Evolutionary conservation across 2,329 filamentous ascomycete genomes (phyloP), one percentile per base, ranked within the genome.

Genomic region (Colletotrichum musicola): DNA sequence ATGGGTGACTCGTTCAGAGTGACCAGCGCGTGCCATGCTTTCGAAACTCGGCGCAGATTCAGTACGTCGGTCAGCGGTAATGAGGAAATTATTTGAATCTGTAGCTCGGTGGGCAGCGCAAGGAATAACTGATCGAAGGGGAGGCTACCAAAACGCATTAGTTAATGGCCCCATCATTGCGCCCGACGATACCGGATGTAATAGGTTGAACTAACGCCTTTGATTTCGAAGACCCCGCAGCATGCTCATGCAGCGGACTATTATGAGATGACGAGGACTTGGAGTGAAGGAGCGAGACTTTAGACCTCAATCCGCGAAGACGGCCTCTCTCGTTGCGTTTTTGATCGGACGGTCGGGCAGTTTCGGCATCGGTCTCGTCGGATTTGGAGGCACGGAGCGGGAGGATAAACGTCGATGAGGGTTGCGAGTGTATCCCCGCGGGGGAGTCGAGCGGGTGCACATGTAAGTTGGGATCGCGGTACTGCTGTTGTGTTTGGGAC

Each of bases 61-160:
- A 91, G 81, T 16, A 91, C 81, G 68, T 90, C 88, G 38, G 86
- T 86, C 44, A 91, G 81, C 1, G 89, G 87, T 30, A 91, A 80
- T 1, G 84, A 84, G 3, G 87, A 84, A 57, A 91, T 85, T 71
- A 91, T 86, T 73, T 90, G 87, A 25, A 89, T 84, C 75, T 90
- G 88, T 53, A 91, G 78, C 76, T 91, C 89, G 68, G 84, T 88
- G 2, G 89, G 89, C 6, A 91, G 78, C 35, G 79, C 80, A 22
- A 86, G 79, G 70, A 91, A 90, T n/a, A 88, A 80, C 58, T 87
- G 82, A 66, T 88, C 85, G 50, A 90, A 84, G 1, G 85, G 81
- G 4, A 83, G 68, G 67, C 83, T 82, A 64, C 22, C 22, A 20
- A 10, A n/a, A 55, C 10, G n/a, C 62, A 74, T 76, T 70, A 76